phyloP scores from a whole-genome alignment of 2,329 filamentous ascomycete species.

The Xylaria sp. region DNA sequence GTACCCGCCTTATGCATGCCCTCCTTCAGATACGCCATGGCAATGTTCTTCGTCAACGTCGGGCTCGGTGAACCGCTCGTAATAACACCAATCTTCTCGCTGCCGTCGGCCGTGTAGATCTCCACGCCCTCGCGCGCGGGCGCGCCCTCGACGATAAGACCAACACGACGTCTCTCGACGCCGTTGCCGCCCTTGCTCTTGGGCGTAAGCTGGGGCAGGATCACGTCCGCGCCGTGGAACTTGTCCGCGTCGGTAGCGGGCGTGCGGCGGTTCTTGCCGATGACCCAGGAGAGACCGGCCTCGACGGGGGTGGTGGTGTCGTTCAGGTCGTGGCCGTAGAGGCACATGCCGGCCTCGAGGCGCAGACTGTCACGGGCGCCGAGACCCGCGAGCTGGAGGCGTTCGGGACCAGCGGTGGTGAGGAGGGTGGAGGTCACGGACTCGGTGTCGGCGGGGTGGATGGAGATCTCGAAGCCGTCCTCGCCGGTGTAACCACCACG shows the following conservation, averaged over 20 bases:
- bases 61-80: conserved; percentile 91
- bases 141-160: conserved; percentile 75
- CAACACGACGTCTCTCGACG: conserved; percentile 68
- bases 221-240: conserved; percentile 80
- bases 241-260: conserved; percentile 44
- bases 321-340: conserved; percentile 98
- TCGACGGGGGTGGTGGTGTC: conserved; percentile 62
- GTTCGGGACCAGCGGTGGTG: conserved; percentile 52
- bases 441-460: conserved; percentile 61
- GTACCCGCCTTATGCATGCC: conserved; percentile 81
- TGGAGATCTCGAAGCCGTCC: conserved; percentile 95
- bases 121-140: conserved; percentile 85
- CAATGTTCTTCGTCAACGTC: conserved; percentile 81
- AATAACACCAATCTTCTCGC: conserved; percentile 64
- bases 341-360: conserved; percentile 94
- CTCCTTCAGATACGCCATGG: conserved; percentile 86
- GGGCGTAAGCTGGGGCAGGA: conserved; percentile 70
- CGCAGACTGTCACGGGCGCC: conserved; percentile 88
- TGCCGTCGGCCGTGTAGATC: conserved; percentile 56
- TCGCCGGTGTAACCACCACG: conserved; percentile 95
- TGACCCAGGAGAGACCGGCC: conserved; percentile 65
- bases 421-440: conserved; percentile 67
- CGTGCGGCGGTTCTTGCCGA: conserved; percentile 67
- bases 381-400: conserved; percentile 75
- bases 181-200: conserved; percentile 67